Evolutionary conservation across 2,329 filamentous ascomycete genomes (phyloP).

Genomic region (Penicillium sp.): DNA sequence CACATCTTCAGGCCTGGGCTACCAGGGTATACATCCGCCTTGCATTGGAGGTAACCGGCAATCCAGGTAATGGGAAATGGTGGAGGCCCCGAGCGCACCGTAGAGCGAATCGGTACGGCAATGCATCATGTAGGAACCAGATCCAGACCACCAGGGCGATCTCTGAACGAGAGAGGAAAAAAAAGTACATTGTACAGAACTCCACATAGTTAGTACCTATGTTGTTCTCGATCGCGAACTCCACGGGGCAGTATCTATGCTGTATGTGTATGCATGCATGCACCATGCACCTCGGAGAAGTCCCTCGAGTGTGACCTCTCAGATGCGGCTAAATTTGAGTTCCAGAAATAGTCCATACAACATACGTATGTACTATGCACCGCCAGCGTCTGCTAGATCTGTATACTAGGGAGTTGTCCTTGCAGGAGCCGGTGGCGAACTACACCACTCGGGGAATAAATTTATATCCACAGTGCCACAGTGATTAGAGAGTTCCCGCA

Average conservation of each 20-base stretch:
- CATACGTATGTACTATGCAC: constrained; percentile 3
- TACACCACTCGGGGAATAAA: constrained; percentile 22
- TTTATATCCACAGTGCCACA: not conserved
- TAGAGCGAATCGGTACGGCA: not conserved
- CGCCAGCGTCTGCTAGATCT: constrained; percentile 16
- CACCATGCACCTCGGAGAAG: constrained; percentile 9
- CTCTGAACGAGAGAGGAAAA: not conserved
- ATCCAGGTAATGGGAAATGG: constrained; percentile 22
- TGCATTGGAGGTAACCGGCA: constrained; percentile 22
- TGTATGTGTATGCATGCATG: constrained; percentile 4
- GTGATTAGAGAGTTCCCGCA: not conserved
- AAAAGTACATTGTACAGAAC: not conserved
- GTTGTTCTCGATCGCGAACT: constrained; percentile 11
- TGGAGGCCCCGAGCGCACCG: constrained; percentile 1
- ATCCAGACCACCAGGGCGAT: not conserved
- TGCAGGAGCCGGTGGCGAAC: constrained; percentile 17
- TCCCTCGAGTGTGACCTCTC: constrained; percentile 19
- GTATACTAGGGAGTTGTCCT: constrained; percentile 18
- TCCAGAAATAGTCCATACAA: constrained; percentile 13
- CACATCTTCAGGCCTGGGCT: not conserved
- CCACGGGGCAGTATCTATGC: constrained; percentile 13
- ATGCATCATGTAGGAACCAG: not conserved
- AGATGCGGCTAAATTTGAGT: constrained; percentile 28
- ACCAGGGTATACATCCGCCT: constrained; percentile 17
- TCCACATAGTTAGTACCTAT: constrained; percentile 4